Evolutionary conservation across 1,284 basidiomycete species (phyloP).

Genomic region (Erythrobasidium hasegawianum): DNA sequence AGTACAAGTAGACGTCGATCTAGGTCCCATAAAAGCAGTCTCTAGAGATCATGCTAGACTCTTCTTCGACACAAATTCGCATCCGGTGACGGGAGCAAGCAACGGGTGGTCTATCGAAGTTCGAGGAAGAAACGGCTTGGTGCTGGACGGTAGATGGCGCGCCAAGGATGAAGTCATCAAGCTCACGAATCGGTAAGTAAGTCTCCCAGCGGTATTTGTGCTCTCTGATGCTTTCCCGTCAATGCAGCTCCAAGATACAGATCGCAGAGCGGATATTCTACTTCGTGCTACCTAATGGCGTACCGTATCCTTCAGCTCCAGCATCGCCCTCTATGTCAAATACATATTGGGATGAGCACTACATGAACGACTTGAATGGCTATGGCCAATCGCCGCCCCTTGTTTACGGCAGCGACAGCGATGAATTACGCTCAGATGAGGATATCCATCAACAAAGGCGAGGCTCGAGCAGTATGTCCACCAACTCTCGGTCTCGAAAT

Average conservation of each 20-base stretch:
- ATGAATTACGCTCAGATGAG: conserved; percentile 27
- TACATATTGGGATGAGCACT: conserved; percentile 8
- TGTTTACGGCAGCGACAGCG: conserved; percentile 31
- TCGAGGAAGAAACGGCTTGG: conserved; percentile 90
- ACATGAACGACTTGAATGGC: conserved; percentile 7
- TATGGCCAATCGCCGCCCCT: conserved; percentile 6
- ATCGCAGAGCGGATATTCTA: conserved; percentile 97
- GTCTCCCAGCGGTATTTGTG: not conserved
- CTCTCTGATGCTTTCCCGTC: conserved; percentile 1
- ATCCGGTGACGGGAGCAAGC: conserved; percentile 52
- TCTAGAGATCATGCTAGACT: conserved; percentile 94
- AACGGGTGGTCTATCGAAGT: conserved; percentile 88
- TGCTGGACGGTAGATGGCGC: conserved; percentile 94
- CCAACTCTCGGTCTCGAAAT: not conserved
- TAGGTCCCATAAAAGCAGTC: conserved; percentile 94
- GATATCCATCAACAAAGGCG: not conserved
- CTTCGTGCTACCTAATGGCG: conserved; percentile 51
- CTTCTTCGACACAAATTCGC: conserved; percentile 68
- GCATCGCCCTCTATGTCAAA: conserved; percentile 17
- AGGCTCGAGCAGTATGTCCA: not conserved
- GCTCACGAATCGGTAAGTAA: conserved; percentile 69
- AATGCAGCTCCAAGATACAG: conserved; percentile 85
- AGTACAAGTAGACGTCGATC: conserved; percentile 69
- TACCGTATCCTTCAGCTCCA: conserved; percentile 21
- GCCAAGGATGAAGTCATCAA: conserved; percentile 79